These are phyloP conservation scores for Glutinoglossum americanum DNA, from an alignment of 495 filamentous ascomycete species.

Conservation along the genomic window DNA sequence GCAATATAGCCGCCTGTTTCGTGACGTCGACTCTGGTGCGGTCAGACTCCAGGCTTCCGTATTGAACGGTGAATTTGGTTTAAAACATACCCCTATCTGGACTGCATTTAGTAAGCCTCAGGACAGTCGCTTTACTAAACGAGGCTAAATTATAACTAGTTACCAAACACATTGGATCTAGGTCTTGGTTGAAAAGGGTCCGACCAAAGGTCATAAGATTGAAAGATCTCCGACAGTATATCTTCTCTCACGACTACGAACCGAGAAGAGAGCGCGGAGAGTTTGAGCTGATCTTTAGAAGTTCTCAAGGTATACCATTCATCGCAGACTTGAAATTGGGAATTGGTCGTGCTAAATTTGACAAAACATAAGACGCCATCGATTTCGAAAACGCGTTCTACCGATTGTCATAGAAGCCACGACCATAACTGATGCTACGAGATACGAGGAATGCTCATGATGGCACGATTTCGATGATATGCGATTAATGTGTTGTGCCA, in stretches of 20 bases:
- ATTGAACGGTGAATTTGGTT: background rate
- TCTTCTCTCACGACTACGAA: background rate
- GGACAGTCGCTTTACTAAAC: background rate
- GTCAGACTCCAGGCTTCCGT: background rate
- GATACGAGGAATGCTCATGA: background rate
- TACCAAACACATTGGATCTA: background rate
- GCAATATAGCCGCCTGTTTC: background rate
- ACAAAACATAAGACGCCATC: background rate
- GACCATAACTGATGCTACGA: conserved; percentile 1
- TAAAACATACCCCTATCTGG: conserved; percentile 1
- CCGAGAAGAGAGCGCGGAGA: background rate
- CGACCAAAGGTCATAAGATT: background rate
- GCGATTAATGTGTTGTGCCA: background rate
- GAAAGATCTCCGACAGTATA: background rate
- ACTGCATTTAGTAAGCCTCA: background rate
- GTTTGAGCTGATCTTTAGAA: background rate
- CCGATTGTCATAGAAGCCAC: background rate
- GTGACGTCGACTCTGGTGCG: background rate
- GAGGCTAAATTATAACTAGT: background rate
- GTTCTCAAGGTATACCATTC: background rate
- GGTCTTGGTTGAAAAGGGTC: conserved; percentile 1
- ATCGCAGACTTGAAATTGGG: background rate
- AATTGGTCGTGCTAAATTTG: background rate
- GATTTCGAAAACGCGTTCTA: background rate
- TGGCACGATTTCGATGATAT: background rate